Base-by-base conservation (phyloP, 306 rosid species). In the Cucurbita pepo region DNA sequence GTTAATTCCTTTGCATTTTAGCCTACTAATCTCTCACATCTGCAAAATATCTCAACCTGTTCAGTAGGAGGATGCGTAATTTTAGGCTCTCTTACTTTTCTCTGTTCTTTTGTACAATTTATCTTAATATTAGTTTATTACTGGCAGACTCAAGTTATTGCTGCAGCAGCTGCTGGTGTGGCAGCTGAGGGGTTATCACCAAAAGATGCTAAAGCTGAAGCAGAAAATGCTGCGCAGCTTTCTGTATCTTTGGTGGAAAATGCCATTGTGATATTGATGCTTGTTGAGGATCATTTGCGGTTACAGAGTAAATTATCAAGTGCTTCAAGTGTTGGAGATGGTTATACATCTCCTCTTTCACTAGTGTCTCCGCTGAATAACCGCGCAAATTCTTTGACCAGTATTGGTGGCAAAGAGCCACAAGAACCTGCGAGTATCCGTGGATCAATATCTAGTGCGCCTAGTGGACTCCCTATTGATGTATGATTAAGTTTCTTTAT, bases 251-350 rank as follows among this genome's bases (percentile, higher is more conserved):
- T 94, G 71, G 99, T 91, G 44, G 99, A 94, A 83, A 94, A 94
- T 84, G 91, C 96, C 41, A 91, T 94, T 77, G 99, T 94, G 81
- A 91, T 89, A 80, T 87, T 94, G 80, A 94, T 94, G 99, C 99
- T 91, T 78, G 99, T 86, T 60, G 99, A 94, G 95, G 99, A 94
- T 83, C 99, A 94, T 88, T 84, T 94, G 77, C 88, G 99, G 75
- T 80, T 87, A 72, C 99, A 89, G 77, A 81, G 97, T 88, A 94
- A 88, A 81, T 80, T 82, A 38, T 88, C 86, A 69, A 75, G 79
- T 71, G 79, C 86, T 83, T 86, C 84, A 73, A 85, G 77, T 69
- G 36, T 82, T 78, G 7, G 77, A 63, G 91, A 87, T 81, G 85
- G 81, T 81, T 84, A 91, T 75, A 86, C 87, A 60, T 94, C 99